Conservation (phyloP, 2,329 filamentous ascomycete species). For the Xylaria sp. region DNA sequence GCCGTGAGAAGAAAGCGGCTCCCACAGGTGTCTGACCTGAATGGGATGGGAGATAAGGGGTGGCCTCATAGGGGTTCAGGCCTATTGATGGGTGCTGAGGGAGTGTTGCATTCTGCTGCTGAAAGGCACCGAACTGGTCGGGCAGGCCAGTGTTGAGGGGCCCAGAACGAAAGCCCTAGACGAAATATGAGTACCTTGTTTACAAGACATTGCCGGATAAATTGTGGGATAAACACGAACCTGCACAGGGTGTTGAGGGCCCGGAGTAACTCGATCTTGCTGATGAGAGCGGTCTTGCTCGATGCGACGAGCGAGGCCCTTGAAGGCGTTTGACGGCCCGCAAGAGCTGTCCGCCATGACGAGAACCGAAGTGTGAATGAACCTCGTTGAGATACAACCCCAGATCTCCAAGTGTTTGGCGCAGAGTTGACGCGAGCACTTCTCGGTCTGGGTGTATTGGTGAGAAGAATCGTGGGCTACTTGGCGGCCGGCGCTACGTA, state of each 20-base stretch:
- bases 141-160: conserved; percentile 24
- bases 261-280: conserved; percentile 70
- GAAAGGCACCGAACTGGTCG: conserved; percentile 40
- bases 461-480: not conserved
- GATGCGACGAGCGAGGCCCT: conserved; percentile 77
- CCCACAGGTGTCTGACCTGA: not conserved
- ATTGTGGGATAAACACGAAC: conserved; percentile 34
- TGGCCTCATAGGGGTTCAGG: not conserved
- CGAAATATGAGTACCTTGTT: conserved; percentile 22
- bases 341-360: conserved; percentile 64
- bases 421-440: not conserved
- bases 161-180: conserved; percentile 42
- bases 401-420: not conserved
- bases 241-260: conserved; percentile 35
- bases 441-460: not conserved
- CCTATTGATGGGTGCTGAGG: conserved; percentile 12
- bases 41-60: not conserved
- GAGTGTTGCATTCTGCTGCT: conserved; percentile 33
- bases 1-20: not conserved
- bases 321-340: conserved; percentile 79
- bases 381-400: not conserved
- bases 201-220: not conserved
- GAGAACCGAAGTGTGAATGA: conserved; percentile 15
- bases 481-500: too few relatives aligned
- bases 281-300: conserved; percentile 76